Evolutionary conservation across 2,329 filamentous ascomycete genomes (phyloP).

Genomic region (Eutypa lata): DNA sequence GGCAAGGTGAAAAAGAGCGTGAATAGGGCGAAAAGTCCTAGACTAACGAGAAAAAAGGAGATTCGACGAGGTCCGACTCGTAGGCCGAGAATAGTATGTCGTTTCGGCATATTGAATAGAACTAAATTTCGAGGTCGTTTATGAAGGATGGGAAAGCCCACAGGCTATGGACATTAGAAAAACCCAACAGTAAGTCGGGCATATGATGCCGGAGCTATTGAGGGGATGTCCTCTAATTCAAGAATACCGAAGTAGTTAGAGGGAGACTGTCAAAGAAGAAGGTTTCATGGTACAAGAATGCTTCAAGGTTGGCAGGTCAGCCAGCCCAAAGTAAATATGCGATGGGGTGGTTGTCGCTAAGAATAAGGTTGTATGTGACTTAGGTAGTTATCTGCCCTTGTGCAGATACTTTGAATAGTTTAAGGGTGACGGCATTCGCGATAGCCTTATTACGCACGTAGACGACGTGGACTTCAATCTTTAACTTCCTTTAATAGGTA

Average conservation of each 20-base stretch:
- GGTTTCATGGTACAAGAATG: too few species aligned
- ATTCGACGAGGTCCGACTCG: constrained; percentile 51
- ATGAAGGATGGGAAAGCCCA: constrained; percentile 5
- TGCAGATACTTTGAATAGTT: constrained; percentile 56
- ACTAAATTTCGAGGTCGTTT: constrained; percentile 1
- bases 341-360: too few species aligned
- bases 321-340: too few species aligned
- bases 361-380: too few species aligned
- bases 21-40: constrained; percentile 53
- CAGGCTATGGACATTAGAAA: neutral
- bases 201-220: too few species aligned
- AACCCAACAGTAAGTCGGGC: too few species aligned
- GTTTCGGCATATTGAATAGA: constrained; percentile 39
- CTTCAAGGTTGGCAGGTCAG: too few species aligned
- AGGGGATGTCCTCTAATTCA: too few species aligned
- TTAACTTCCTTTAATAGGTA: constrained; percentile 69
- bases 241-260: too few species aligned
- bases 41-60: constrained; percentile 46
- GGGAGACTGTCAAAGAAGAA: too few species aligned
- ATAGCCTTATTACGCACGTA: constrained; percentile 92
- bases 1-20: constrained; percentile 52
- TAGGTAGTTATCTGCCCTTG: too few species aligned
- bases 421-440: constrained; percentile 85
- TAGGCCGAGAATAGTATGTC: constrained; percentile 44
- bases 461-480: constrained; percentile 54